Evolutionary conservation across 1,284 basidiomycete species (phyloP).

Genomic region (Heterobasidion parviporum): DNA sequence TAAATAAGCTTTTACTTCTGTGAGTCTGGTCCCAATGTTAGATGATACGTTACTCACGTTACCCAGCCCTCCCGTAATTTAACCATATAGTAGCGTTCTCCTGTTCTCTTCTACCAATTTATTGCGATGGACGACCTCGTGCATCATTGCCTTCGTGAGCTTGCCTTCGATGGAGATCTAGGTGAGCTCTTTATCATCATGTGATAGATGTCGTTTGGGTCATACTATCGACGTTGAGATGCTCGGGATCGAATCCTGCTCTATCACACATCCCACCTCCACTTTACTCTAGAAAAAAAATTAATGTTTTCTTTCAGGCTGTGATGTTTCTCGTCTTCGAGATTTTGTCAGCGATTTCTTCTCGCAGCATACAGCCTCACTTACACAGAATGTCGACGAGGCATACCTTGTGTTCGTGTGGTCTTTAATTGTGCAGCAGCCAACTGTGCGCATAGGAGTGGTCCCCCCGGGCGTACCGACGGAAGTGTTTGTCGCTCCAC

Average conservation of each 20-base stretch:
- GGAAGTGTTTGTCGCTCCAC: slow-evolving; percentile 71
- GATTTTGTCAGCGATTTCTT: slow-evolving; percentile 67
- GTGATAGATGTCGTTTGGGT: slow-evolving; percentile 44
- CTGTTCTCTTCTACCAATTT: neutral
- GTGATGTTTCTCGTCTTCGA: slow-evolving; percentile 56
- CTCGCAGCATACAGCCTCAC: slow-evolving; percentile 17
- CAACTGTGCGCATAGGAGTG: slow-evolving; percentile 62
- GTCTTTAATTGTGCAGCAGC: slow-evolving; percentile 66
- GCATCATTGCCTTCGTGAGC: slow-evolving; percentile 65
- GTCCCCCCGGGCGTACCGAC: slow-evolving; percentile 46
- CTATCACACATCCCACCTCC: neutral
- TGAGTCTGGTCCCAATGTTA: slow-evolving; percentile 6
- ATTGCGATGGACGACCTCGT: slow-evolving; percentile 64
- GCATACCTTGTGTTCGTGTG: slow-evolving; percentile 75
- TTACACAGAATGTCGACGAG: slow-evolving; percentile 59
- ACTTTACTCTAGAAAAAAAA: neutral
- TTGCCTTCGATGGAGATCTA: slow-evolving; percentile 77
- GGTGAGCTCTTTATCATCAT: slow-evolving; percentile 55
- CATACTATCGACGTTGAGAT: too few relatives aligned
- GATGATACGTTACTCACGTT: neutral
- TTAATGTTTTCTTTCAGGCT: slow-evolving; percentile 37
- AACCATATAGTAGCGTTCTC: neutral
- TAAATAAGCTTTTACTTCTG: neutral
- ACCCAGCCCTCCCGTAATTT: too few relatives aligned
- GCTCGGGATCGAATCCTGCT: slow-evolving; percentile 25